Percentiles rank a stretch among this genome's conserved stretches.
phyloP scores from a whole-genome alignment of 169 alveolate species.

The Cryptosporidium viatorum region DNA sequence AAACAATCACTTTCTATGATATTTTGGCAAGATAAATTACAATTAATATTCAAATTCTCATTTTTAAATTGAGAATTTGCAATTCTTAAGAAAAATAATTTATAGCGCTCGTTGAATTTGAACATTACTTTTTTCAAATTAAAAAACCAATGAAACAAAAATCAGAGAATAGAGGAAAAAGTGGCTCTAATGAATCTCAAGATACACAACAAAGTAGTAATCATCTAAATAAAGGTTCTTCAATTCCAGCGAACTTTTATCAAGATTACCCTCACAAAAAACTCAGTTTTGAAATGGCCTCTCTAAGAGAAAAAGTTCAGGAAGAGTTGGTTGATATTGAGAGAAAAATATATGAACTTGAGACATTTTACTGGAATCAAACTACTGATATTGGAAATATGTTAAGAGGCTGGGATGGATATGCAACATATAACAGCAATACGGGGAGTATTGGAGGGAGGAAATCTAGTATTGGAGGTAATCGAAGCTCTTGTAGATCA shows the following conservation, averaged over 20 bases:
- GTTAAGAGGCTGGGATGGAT: slow-evolving; percentile 81
- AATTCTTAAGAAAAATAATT: not conserved
- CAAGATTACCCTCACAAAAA: not conserved
- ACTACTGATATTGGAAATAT: slow-evolving; percentile 80
- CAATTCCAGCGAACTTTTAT: not conserved
- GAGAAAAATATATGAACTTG: slow-evolving; percentile 78
- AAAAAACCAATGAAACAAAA: slow-evolving; percentile 3
- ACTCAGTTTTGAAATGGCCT: slow-evolving; percentile 74
- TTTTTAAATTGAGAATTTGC: not conserved
- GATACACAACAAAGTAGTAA: not conserved
- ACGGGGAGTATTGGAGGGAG: slow-evolving; percentile 45
- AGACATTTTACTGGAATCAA: slow-evolving; percentile 76
- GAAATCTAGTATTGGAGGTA: slow-evolving; percentile 36
- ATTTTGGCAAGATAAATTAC: not conserved
- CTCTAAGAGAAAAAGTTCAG: slow-evolving; percentile 69
- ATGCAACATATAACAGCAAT: slow-evolving; percentile 40
- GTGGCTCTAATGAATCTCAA: not conserved
- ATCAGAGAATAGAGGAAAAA: not conserved
- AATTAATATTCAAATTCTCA: not conserved
- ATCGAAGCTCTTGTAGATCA: slow-evolving; percentile 31
- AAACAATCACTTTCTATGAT: not conserved
- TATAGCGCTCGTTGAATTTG: not conserved
- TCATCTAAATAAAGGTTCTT: not conserved
- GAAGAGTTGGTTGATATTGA: slow-evolving; percentile 75
- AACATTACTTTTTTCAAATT: not conserved